Base-by-base conservation (phyloP, 1,284 basidiomycete species). In the Ceratobasidium sp. region DNA sequence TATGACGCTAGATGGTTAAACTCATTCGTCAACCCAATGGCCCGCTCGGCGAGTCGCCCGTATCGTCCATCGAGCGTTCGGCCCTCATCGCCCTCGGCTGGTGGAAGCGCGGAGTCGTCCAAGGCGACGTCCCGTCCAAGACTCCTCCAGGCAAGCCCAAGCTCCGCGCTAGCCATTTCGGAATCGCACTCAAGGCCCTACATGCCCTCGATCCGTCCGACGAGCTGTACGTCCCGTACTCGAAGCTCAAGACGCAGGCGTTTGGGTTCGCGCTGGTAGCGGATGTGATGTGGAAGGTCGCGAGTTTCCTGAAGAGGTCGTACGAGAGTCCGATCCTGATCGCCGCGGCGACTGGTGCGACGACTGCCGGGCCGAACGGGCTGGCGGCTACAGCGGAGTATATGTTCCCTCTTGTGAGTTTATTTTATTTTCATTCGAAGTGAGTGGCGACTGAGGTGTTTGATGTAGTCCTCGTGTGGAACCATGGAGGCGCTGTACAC, bases 141-240 rank as follows among this genome's bases (percentile, higher is more conserved):
- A 2, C 46, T 38, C 23, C 59, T 23, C 12, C n/a, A 1, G 13
- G n/a, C n/a, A 44, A 7, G 7, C 17, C 15, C 38, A 71, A 57
- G 20, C 42, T 71, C 52, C 68, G 68, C 28, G 42, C 68, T 6
- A 71, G 70, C 44, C 70, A 73, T 44, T 73, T 73, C n/a, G n/a
- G 44, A 7, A 57, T 73, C 28, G 70, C 70, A 15, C 70, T 73
- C 70, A 40, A 57, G 10, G 70, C 70, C 7, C 57, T 61, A 3
- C 57, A 64, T 10, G 46, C 17, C 10, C 42, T 73, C 26, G 44
- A 61, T 28, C 57, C 70, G n/a, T 10, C 56, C 10, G 42, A 64
- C 70, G 26, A 62, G 12, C 42, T 62, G 2, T 50, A 73, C 59
- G 44, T 73, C 46, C 20, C 70, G 5, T 48, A 20, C 23, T 9